Evolutionary conservation across 495 filamentous ascomycete species (phyloP), one percentile per base, ranked within the genome.

Genomic region (Pseudotulostoma volvatum): DNA sequence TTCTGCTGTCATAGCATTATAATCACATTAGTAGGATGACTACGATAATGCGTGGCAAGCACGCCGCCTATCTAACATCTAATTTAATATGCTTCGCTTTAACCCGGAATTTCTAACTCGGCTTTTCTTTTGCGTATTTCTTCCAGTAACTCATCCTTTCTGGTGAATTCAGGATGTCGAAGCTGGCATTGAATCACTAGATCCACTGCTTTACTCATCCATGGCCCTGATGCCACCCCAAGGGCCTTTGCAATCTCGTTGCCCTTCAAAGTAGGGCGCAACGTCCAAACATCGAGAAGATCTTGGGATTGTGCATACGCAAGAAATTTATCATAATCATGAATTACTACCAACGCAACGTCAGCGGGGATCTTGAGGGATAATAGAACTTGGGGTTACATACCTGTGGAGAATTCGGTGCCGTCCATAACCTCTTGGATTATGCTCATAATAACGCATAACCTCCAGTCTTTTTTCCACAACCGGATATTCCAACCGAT

Each of bases 141-240:
- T 43, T 82, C 73, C 41, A 93, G 62, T 3, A 68, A 83, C 15
- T 63, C 69, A 4, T 65, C 52, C 13, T 75, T 66, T 37, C 81
- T 74, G 4, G 61, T 65, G 4, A 56, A 58, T 2, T 70, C 71
- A 2, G 86, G 84, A 52, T 95, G 73, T 20, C 79, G 63, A 18
- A 96, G 63, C 60, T 96, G 92, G 83, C 85, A 95, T 40, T 73
- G 71, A 53, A 90, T 67, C 19, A 76, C 74, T 11, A 79, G 58
- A 5, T 81, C 74, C 33, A 90, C 50, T 9, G 84, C 85, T 39
- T 61, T 59, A 41, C 70, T 69, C 67, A 85, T 73, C 88, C 88
- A 96, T 9, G 65, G 74, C 4, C 90, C 90, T 1, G 74, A 71
- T 44, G 66, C 69, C 1, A 62, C 64, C 0, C 65, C 64, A 11